Base-by-base conservation (phyloP, 106 monocot genomes). In the Gastrodia elata region DNA sequence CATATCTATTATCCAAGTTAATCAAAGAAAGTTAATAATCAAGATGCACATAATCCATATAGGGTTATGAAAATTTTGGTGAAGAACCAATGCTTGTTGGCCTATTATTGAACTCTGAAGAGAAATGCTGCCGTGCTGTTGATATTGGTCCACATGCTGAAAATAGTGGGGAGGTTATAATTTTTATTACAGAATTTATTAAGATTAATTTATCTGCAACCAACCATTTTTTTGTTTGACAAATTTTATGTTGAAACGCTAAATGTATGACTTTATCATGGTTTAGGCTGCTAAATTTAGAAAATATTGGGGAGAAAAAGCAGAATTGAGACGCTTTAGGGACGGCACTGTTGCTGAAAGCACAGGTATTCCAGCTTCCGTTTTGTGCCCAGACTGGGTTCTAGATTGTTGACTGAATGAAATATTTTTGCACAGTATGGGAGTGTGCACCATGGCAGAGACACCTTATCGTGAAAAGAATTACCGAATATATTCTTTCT, bases 281-380 rank as follows among this genome's bases (percentile, higher is more conserved):
- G 20, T 69, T 13, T 73, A 95, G 94, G 87, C 75, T 76, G 57
- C 71, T 59, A 84, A 84, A 65, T 95, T 89, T 71, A 91, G 94
- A 83, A 84, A 91, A 74, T 95, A 91, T 76, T 95, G 94, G 94
- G 94, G 94, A 71, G 91, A 95, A 46, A 91, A 85, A 79, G 84
- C 94, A 67, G 91, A 95, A 56, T 89, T 95, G 64, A 89, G 94
- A 74, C 80, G 89, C 73, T 95, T 91, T 74, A 89, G 72, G 77
- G 94, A 95, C 81, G 91, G 94, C 25, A 87, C 75, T 9, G 89
- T 95, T 85, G 89, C 94, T 41, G 94, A 95, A 77, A 91, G 94
- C 87, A 89, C 87, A 80, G 91, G 94, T 46, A 83, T 77, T 77
- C 2, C 7, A 58, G n/a, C 22, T 67, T 67, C 37, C 37, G 6